Base-by-base conservation (phyloP, 2,329 filamentous ascomycete species). In the Pseudogymnoascus sp. region DNA sequence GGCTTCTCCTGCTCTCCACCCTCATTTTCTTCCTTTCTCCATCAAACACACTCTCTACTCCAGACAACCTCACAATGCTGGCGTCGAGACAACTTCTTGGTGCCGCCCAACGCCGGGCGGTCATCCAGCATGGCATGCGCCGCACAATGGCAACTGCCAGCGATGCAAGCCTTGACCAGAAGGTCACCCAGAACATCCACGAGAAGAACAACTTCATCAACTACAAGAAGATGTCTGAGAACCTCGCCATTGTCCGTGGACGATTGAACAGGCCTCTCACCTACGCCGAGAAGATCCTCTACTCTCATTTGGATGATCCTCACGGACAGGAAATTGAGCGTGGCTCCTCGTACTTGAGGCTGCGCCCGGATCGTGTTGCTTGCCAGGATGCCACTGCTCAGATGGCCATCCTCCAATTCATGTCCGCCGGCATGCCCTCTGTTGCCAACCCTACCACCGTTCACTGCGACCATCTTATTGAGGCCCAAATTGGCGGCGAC, bases 321-420 rank as follows among this genome's bases (percentile, higher is more conserved):
- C 90, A 98, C 74, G 89, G 87, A 72, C 93, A 98, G 79, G 93
- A 98, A 61, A 96, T 99, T 73, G 87, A 97, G 86, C 92, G 95
- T 77, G 95, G 95, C 75, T 86, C 86, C 73, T 97, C 93, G 66
- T 98, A 99, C 81, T 87, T 99, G 71, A 97, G 93, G 83, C 88
- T 99, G 71, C 90, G 95, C 70, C 95, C 95, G 65, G 95, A 99
- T 77, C 91, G 95, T 79, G 95, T 99, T 74, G 95, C 95, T 78
- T 98, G 95, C 85, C 95, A 99, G 84, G 95, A 99, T 85, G 95
- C 95, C 76, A 98, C 95, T 66, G 95, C 95, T 69, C 95, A 99
- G 85, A 99, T 99, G 95, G 95, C 95, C 69, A 96, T 99, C 71
- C 85, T 99, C 66, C 95, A 99, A 83, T 99, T 99, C 86, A 99